These are phyloP conservation scores for Calonectria hawksworthii DNA, from an alignment of 2,329 filamentous ascomycete genomes.

Conservation along the genomic window DNA sequence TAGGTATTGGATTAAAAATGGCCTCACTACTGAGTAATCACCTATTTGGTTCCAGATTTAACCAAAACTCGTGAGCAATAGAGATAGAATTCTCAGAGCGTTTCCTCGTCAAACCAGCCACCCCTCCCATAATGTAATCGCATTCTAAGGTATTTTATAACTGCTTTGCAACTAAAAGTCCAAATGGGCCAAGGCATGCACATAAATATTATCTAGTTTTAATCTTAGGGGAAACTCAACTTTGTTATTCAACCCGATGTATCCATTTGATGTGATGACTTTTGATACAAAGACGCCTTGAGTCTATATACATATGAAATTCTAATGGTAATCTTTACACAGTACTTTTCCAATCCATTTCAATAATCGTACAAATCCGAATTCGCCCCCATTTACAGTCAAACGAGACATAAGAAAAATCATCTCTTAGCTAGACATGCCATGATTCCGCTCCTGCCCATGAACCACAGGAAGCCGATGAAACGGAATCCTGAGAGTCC, in stretches of 20 bases:
- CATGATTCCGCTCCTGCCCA: constrained; percentile 92
- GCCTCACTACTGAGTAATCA: background rate
- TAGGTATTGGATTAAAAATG: background rate
- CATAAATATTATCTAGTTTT: background rate
- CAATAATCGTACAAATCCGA: background rate
- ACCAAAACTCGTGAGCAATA: too few species aligned
- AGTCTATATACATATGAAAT: background rate
- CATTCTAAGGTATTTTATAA: background rate
- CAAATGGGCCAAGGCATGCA: background rate
- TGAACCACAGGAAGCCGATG: constrained; percentile 91
- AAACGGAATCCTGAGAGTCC: constrained; percentile 87
- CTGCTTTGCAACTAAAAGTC: background rate
- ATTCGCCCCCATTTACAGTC: background rate
- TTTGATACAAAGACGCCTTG: background rate
- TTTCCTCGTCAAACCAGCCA: background rate
- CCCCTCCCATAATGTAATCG: background rate
- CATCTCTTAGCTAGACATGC: constrained; percentile 84
- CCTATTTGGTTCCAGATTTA: background rate
- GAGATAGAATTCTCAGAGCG: too few species aligned
- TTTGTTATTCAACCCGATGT: background rate
- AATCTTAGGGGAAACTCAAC: background rate
- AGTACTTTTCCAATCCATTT: background rate
- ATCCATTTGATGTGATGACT: background rate
- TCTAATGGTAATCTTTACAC: background rate
- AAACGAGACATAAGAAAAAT: background rate